phyloP scores from a whole-genome alignment of 2,329 filamentous ascomycete genomes.

The Amesomyces nigricolor region DNA sequence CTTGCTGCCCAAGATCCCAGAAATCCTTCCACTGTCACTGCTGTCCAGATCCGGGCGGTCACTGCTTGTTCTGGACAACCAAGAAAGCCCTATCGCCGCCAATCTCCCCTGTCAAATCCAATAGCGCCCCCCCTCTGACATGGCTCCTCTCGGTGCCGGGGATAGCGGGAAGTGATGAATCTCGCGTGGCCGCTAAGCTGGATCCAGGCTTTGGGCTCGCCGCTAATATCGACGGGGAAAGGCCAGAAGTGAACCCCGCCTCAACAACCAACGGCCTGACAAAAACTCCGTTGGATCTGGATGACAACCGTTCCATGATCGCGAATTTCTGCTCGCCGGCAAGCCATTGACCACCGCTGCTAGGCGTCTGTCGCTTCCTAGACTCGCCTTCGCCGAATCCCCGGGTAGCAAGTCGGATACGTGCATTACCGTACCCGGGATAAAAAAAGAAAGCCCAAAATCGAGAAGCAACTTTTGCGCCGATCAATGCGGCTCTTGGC shows the following conservation, averaged over 20 bases:
- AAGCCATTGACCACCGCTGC: not conserved
- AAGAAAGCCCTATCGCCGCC: not conserved
- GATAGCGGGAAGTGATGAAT: not conserved
- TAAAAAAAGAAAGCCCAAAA: slow-evolving; percentile 7
- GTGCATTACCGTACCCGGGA: not conserved
- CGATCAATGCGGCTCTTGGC: slow-evolving; percentile 18
- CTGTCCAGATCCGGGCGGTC: not conserved
- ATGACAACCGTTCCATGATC: not conserved
- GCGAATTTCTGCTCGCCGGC: too few species aligned
- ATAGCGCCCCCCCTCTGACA: slow-evolving; percentile 12
- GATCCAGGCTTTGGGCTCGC: not conserved
- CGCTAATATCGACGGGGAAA: not conserved
- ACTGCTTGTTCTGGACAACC: not conserved
- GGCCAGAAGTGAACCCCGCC: not conserved
- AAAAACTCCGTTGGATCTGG: not conserved
- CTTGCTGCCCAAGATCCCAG: slow-evolving; percentile 5
- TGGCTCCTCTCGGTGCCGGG: slow-evolving; percentile 14
- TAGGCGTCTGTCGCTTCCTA: not conserved
- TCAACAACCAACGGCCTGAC: not conserved
- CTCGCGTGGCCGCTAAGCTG: slow-evolving; percentile 3
- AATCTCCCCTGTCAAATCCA: slow-evolving; percentile 4
- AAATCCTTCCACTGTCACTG: not conserved
- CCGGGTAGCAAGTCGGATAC: not conserved
- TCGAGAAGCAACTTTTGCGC: not conserved
- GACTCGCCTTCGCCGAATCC: not conserved